phyloP scores from a whole-genome alignment of 768 basidiomycete species.

The Tricholoma sp. region DNA sequence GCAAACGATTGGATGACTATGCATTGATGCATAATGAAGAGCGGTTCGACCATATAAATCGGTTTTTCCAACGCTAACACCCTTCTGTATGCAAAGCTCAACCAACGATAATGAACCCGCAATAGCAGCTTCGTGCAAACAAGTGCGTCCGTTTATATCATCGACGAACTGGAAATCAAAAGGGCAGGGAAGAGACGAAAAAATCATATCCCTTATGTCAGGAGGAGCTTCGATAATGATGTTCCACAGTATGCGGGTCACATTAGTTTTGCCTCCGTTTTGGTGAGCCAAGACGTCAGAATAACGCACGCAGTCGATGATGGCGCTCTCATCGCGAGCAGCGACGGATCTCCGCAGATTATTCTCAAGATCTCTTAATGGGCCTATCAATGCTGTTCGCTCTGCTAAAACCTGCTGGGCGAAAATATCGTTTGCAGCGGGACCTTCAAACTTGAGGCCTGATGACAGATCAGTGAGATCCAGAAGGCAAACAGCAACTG shows the following conservation, averaged over 20 bases:
- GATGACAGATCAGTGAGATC: constrained; percentile 74
- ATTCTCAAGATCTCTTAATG: constrained; percentile 84
- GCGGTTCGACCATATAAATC: constrained; percentile 93
- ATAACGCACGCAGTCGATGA: constrained; percentile 66
- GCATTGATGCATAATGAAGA: constrained; percentile 94
- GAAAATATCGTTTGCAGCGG: constrained; percentile 71
- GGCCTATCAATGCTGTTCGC: constrained; percentile 55
- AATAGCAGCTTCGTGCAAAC: constrained; percentile 90
- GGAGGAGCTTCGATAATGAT: constrained; percentile 76
- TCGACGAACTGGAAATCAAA: constrained; percentile 93
- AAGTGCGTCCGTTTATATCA: constrained; percentile 94
- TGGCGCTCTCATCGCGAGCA: constrained; percentile 49
- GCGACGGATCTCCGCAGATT: constrained; percentile 78
- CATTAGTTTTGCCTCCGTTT: constrained; percentile 55
- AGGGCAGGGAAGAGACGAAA: constrained; percentile 56
- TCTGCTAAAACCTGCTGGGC: constrained; percentile 68
- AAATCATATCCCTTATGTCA: constrained; percentile 69
- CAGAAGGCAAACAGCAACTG: constrained; percentile 77
- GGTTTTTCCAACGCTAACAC: constrained; percentile 62
- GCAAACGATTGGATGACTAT: constrained; percentile 77
- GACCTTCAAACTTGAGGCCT: constrained; percentile 74
- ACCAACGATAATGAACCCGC: constrained; percentile 77
- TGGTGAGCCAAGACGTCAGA: constrained; percentile 64
- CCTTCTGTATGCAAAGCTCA: constrained; percentile 70
- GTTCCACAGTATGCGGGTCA: constrained; percentile 94